A percentile compares a stretch with the other conserved stretches of the same genome.
Conservation (phyloP, 495 filamentous ascomycete species). For the Letharia lupina region DNA sequence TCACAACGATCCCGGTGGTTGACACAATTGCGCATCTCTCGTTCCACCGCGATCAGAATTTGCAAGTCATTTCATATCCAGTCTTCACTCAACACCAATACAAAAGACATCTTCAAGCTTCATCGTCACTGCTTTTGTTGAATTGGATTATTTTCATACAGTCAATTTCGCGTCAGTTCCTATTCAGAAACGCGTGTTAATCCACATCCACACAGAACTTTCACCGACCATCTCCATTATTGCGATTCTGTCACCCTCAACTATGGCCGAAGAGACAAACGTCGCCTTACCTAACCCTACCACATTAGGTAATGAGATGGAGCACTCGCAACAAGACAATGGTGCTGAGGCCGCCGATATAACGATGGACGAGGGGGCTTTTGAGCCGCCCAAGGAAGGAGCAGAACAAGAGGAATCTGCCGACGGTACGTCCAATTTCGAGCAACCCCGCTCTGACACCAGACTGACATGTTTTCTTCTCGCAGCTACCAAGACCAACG, state of each 20-base stretch:
- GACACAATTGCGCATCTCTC: conserved; percentile 11
- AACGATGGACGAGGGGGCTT: neutral
- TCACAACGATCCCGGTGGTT: conserved; percentile 10
- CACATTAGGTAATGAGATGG: conserved; percentile 3
- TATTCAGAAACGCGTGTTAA: conserved; percentile 16
- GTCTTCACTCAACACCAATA: conserved; percentile 5
- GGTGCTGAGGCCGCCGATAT: conserved; percentile 2
- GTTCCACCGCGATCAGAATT: conserved; percentile 1
- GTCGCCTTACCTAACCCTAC: neutral
- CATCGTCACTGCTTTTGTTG: neutral
- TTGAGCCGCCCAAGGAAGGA: conserved; percentile 9
- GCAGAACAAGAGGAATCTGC: conserved; percentile 6
- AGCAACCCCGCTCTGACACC: neutral
- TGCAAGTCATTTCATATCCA: conserved; percentile 1
- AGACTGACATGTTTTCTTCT: neutral
- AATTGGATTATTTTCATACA: neutral
- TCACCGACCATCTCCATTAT: conserved; percentile 4
- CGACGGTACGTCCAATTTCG: neutral
- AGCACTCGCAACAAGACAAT: conserved; percentile 6
- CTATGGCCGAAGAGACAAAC: conserved; percentile 14
- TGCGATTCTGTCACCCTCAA: neutral
- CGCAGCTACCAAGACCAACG: conserved; percentile 17
- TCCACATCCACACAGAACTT: neutral
- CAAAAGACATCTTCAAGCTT: neutral
- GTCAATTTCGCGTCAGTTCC: conserved; percentile 9